phyloP scores from a whole-genome alignment of 164 flowering plant species.

The Piper longum region DNA sequence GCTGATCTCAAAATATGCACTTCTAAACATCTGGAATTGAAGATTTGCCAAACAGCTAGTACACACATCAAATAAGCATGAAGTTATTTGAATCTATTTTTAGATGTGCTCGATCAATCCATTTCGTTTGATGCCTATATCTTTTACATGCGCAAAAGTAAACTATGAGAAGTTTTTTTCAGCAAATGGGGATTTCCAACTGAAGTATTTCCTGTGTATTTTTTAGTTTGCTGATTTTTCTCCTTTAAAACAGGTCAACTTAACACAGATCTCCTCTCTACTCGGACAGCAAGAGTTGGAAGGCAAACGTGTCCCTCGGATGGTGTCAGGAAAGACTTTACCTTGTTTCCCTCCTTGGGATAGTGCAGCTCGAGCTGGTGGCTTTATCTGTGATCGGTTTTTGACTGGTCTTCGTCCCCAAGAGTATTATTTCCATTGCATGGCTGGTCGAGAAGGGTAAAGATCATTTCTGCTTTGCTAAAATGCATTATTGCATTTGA shows the following conservation, averaged over 20 bases:
- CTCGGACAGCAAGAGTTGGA: slow-evolving; percentile 93
- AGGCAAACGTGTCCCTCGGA: slow-evolving; percentile 93
- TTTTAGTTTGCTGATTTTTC: neutral
- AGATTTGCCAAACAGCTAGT: no score
- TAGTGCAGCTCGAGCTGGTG: slow-evolving; percentile 77
- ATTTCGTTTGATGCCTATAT: no score
- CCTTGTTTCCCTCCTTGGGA: slow-evolving; percentile 97
- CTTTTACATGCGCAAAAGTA: no score
- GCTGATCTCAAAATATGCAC: no score
- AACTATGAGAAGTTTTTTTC: no score
- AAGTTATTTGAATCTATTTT: no score
- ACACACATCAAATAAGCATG: no score
- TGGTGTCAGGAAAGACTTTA: slow-evolving; percentile 95
- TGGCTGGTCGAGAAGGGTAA: slow-evolving; percentile 99
- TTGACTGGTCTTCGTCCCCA: slow-evolving; percentile 94
- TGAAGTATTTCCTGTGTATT: neutral
- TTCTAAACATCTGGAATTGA: no score
- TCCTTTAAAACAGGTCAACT: slow-evolving; percentile 51
- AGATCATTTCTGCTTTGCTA: neutral
- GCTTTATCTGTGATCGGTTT: slow-evolving; percentile 83
- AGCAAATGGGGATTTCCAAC: neutral
- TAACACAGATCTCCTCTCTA: slow-evolving; percentile 79
- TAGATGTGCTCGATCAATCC: no score
- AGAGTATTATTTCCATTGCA: slow-evolving; percentile 97
- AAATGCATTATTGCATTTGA: neutral